Percentiles rank a stretch among this genome's conserved stretches.
These are phyloP conservation scores for Aspergillus affinis DNA, from an alignment of 495 filamentous ascomycete species.

Conservation along the genomic window DNA sequence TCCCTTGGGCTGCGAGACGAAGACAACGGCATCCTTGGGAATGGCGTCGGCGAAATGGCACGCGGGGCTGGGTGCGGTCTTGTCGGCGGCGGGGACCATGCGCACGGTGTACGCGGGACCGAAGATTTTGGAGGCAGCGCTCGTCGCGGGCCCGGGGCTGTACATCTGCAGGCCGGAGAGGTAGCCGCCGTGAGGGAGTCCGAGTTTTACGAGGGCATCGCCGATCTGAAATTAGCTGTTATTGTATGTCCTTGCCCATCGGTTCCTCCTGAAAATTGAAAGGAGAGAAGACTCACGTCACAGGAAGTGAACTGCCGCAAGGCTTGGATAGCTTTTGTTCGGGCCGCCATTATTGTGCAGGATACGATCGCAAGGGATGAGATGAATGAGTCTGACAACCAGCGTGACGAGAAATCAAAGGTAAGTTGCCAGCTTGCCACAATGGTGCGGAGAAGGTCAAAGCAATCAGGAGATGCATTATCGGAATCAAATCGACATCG, in stretches of 20 bases:
- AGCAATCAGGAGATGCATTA: no score
- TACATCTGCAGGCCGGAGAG: constrained; percentile 57
- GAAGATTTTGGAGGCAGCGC: constrained; percentile 52
- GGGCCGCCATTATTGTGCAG: constrained; percentile 18
- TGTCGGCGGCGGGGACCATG: constrained; percentile 22
- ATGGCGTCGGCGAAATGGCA: constrained; percentile 43
- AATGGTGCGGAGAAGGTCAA: no score
- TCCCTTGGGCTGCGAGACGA: constrained; percentile 53
- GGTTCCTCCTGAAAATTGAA: background rate
- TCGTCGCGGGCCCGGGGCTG: constrained; percentile 49
- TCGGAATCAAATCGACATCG: no score
- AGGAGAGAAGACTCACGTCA: constrained; percentile 18
- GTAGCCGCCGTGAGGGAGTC: constrained; percentile 55
- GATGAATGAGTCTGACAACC: no score
- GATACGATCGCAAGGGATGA: background rate
- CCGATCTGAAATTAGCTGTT: constrained; percentile 15
- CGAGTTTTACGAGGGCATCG: constrained; percentile 44
- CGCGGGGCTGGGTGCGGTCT: constrained; percentile 17
- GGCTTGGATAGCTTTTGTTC: constrained; percentile 21
- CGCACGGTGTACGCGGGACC: constrained; percentile 59
- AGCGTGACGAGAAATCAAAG: no score
- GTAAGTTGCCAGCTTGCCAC: no score
- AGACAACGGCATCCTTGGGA: constrained; percentile 50
- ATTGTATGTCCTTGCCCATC: background rate
- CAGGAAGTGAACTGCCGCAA: constrained; percentile 24